Base-by-base conservation (phyloP, 768 basidiomycete genomes). In the Termitomyces sp. region DNA sequence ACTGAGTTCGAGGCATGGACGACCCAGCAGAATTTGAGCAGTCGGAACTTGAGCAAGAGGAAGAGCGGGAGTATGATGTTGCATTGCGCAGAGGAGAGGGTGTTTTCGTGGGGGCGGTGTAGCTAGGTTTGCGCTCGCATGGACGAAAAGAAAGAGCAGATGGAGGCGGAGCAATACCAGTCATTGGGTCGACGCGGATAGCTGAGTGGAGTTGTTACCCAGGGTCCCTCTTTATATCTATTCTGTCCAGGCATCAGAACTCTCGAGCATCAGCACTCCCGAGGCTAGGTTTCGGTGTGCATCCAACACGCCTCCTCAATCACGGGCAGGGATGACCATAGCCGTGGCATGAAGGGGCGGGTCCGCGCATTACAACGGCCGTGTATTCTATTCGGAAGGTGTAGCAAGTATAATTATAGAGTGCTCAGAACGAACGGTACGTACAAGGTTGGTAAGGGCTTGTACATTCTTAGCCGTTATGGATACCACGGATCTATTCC, bases 281-380 rank as follows among this genome's bases (percentile, higher is more conserved):
- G 60, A 53, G 53, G 56, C 47, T 53, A 54, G 52, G 56, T 54
- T 50, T 48, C 12, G 38, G 59, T 54, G 60, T 40, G 52, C 30
- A 46, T 58, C 58, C 53, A 58, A 58, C 42, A 51, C 53, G 52
- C 54, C 58, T 58, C 61, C 57, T 55, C 58, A 50, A 49, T 59
- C 58, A 58, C 53, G 61, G 58, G 51, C 40, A 56, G 54, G 46
- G 45, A 53, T 59, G 40, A 12, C 51, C 47, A 53, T 53, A 53
- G 18, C 67, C 61, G 44, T 48, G 47, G 56, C 54, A 46, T 49
- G 57, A 59, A 61, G 64, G 50, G 51, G 51, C 55, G 52, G 63
- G 49, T 46, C 58, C 60, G 43, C 59, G 61, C 58, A 36, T 60
- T 65, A 57, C 54, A 24, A 57, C 55, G 55, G 16, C 38, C 55